phyloP scores from a whole-genome alignment of 83 land plant species.

The Isoetes engelmannii region DNA sequence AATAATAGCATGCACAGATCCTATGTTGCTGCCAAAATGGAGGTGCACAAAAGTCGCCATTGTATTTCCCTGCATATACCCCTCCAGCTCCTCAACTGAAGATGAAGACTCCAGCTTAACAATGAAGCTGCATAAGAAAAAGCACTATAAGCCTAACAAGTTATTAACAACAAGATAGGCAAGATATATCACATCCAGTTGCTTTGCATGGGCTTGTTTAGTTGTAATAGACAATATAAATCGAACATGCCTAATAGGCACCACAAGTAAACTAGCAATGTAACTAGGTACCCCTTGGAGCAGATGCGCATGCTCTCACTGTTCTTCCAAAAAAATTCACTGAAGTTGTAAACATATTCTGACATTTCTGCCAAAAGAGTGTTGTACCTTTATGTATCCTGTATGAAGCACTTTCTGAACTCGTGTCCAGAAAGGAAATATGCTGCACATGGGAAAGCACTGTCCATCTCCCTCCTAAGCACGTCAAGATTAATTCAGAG shows the following conservation, averaged over 20 bases:
- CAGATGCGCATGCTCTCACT: constrained; percentile 6
- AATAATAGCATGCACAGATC: constrained; percentile 15
- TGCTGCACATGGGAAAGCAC: constrained; percentile 17
- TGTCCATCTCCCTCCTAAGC: constrained; percentile 3
- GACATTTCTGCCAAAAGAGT: too few species aligned
- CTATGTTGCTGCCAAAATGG: constrained; percentile 24
- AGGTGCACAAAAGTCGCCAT: constrained; percentile 22
- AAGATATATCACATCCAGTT: too few species aligned
- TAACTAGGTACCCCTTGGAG: constrained; percentile 10
- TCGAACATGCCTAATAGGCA: neutral
- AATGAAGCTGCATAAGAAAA: constrained; percentile 10
- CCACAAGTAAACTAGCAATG: neutral
- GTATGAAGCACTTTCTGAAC: constrained; percentile 6
- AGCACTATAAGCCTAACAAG: neutral
- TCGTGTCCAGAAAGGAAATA: constrained; percentile 22
- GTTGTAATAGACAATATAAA: too few species aligned
- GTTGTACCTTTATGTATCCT: constrained; percentile 14
- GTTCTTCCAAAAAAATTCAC: constrained; percentile 15
- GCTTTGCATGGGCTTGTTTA: neutral
- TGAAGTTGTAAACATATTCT: constrained; percentile 11
- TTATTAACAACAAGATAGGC: neutral
- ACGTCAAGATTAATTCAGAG: neutral
- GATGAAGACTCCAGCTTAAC: constrained; percentile 6
- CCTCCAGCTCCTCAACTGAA: constrained; percentile 19
- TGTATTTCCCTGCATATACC: constrained; percentile 22